Evolutionary conservation across 345 rosid species (phyloP), one percentile per base, ranked within the genome.

Genomic region (Camelina neglecta): DNA sequence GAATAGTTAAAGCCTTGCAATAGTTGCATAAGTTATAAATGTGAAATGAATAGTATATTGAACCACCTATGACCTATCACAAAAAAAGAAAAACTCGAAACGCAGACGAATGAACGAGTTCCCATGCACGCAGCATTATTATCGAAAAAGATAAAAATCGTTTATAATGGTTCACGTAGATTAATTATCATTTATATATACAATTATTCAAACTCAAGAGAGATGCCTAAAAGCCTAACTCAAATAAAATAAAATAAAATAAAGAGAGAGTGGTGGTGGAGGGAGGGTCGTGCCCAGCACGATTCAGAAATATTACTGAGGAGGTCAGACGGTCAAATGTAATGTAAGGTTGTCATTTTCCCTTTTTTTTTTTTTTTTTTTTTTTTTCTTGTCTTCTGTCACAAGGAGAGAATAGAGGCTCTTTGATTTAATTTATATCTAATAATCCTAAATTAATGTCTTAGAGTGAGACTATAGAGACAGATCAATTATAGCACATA

Each of bases 91-190:
- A 60, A 12, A 45, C 7, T 24, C 6, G 26, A 31, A 57, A 57
- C 12, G 21, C 35, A 20, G 59, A 53, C 24, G 45, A 62, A 73
- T 41, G 69, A 73, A 63, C 41, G n/a, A 41, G 55, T 53, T 63
- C 69, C 76, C 69, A 63, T 73, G 76, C 76, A 73, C 76, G 76
- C 33, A 72, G 29, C 61, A 63, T 11, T 33, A 44, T 29, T 63
- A 41, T 73, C 62, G 5, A 61, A 72, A 38, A 61, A 39, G 51
- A 50, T n/a, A 36, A 9, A 9, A 1, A 29, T 47, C 21, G 66
- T 35, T 10, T 60, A 49, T 48, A 61, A 18, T 36, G 59, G 48
- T 13, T 8, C 35, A 67, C 49, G 50, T 67, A 36, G 36, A 3
- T 21, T 18, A 18, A 18, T 21, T 26, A 26, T 24, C 26, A 24